Percentiles rank a stretch among this genome's conserved stretches.
phyloP scores from a whole-genome alignment of 371 early-diverging fungal species.

The Parasitella parasitica region DNA sequence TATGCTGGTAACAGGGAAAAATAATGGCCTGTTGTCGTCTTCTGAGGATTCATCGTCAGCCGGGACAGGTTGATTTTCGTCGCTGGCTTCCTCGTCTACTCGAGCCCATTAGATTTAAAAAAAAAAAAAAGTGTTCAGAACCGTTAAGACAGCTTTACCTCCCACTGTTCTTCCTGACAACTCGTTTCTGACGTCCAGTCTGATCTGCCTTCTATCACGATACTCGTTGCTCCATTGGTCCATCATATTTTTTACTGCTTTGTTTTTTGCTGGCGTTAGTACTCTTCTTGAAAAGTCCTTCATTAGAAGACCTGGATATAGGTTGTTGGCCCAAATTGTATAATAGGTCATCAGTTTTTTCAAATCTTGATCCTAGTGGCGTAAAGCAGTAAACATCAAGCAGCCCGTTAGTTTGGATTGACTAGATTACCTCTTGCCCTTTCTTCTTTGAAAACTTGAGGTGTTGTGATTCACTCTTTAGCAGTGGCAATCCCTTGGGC shows the following conservation, averaged over 20 bases:
- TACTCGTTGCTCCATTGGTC: constrained; percentile 32
- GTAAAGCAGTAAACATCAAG: not conserved
- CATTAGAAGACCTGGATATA: constrained; percentile 51
- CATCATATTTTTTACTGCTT: constrained; percentile 23
- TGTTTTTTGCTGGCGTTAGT: constrained; percentile 36
- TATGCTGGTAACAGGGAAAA: not conserved
- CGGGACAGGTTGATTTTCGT: not conserved
- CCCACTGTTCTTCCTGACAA: constrained; percentile 14
- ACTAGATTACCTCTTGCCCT: constrained; percentile 35
- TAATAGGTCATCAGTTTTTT: constrained; percentile 51
- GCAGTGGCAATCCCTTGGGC: constrained; percentile 23
- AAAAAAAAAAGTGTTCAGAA: too few species aligned
- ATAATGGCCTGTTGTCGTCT: constrained; percentile 15
- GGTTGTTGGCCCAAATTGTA: constrained; percentile 55
- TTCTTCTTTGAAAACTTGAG: constrained; percentile 30
- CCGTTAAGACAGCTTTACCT: not conserved
- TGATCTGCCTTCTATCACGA: constrained; percentile 12
- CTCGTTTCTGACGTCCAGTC: constrained; percentile 3
- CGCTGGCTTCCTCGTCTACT: not conserved
- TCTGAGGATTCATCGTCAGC: constrained; percentile 9
- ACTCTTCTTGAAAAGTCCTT: constrained; percentile 40
- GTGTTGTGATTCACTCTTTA: constrained; percentile 27
- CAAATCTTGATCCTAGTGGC: constrained; percentile 37
- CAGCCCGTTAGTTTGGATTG: too few species aligned
- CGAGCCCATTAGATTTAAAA: too few species aligned